Percentiles rank a stretch among this genome's conserved stretches.
Evolutionary conservation across 2,329 filamentous ascomycete species (phyloP).

Genomic region (Fusarium sp.): DNA sequence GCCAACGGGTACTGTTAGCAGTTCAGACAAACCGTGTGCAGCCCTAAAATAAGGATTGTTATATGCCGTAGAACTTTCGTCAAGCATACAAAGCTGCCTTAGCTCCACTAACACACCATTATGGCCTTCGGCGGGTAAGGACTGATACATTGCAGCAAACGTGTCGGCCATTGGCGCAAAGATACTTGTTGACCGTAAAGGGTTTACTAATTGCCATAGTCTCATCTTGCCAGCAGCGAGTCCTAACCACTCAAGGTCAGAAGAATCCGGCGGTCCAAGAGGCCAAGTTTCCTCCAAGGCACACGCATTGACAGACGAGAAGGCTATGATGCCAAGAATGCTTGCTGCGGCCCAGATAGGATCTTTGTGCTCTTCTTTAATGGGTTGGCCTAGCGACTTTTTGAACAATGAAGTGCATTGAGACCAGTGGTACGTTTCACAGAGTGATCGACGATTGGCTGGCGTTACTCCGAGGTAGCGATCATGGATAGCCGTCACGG

Average conservation of each 20-base stretch:
- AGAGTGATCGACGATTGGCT: not conserved
- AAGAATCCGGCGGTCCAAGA: not conserved
- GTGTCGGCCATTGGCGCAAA: not conserved
- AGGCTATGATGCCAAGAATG: not conserved
- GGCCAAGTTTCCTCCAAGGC: not conserved
- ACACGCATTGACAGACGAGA: not conserved
- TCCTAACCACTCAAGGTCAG: not conserved
- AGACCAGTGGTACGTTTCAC: not conserved
- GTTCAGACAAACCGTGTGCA: not conserved
- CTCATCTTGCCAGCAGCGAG: not conserved
- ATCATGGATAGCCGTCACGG: not conserved
- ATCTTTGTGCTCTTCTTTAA: not conserved
- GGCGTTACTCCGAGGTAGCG: not conserved
- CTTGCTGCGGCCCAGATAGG: not conserved
- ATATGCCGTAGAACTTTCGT: fast-evolving
- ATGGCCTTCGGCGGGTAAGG: fast-evolving
- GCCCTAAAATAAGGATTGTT: not conserved
- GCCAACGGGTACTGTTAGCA: not conserved
- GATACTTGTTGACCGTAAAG: not conserved
- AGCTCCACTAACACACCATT: fast-evolving
- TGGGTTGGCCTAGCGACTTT: not conserved
- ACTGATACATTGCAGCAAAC: not conserved
- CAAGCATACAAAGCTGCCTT: not conserved
- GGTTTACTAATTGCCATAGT: not conserved
- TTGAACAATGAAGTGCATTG: not conserved